These are phyloP conservation scores for Pseudomicrostroma phylloplanum DNA, from an alignment of 1,284 basidiomycete genomes.

Conservation along the genomic window DNA sequence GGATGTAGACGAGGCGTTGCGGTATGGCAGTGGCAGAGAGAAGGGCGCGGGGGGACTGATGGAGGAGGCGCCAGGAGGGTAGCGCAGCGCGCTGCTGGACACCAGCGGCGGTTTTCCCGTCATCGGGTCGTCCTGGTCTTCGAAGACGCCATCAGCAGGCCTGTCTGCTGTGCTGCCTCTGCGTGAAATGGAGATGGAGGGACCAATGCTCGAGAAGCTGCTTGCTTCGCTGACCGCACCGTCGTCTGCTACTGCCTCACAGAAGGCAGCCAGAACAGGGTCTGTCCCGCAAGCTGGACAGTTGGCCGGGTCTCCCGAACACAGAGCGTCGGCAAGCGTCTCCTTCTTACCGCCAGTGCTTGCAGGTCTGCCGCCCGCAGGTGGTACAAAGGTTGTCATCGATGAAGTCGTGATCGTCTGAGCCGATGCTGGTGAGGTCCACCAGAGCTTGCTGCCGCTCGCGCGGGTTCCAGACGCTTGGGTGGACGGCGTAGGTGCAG, in stretches of 20 bases:
- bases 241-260: conserved; percentile 12
- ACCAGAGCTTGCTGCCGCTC: conserved; percentile 7
- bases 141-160: background rate
- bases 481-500: background rate
- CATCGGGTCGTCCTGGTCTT: background rate
- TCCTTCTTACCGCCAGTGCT: background rate
- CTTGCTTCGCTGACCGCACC: background rate
- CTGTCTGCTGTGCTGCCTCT: background rate
- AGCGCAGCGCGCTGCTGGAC: background rate
- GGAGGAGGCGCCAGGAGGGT: background rate
- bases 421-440: background rate
- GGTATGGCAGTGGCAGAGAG: background rate
- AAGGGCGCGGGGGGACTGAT: background rate
- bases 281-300: conserved; percentile 15
- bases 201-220: background rate
- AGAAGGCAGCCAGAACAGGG: conserved; percentile 17
- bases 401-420: background rate
- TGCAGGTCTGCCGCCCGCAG: background rate
- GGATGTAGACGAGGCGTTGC: background rate
- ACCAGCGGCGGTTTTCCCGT: background rate
- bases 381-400: background rate
- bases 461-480: background rate
- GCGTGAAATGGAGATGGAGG: background rate
- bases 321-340: conserved; percentile 8
- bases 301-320: conserved; percentile 14